Evolutionary conservation across 2,329 filamentous ascomycete species (phyloP).

Genomic region (Pestalotiopsis sp.): DNA sequence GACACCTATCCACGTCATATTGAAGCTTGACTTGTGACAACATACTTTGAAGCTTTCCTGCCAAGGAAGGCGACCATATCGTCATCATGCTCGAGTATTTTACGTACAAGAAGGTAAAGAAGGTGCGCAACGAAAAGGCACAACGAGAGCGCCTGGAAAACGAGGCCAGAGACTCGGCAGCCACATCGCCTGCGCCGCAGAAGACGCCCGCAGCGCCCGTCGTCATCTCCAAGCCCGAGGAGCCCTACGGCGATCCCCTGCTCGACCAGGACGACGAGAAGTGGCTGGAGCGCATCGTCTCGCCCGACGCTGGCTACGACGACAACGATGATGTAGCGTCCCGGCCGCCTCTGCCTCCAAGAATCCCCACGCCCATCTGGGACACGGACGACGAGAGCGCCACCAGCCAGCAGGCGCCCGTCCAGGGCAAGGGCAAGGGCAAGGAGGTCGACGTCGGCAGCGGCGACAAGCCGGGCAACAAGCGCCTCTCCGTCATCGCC

Average conservation of each 20-base stretch:
- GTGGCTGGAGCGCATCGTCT: constrained; percentile 60
- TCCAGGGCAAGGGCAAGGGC: constrained; percentile 29
- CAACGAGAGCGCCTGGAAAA: constrained; percentile 28
- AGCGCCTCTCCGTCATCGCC: constrained; percentile 43
- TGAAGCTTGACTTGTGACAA: not conserved
- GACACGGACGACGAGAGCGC: constrained; percentile 44
- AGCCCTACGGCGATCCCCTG: constrained; percentile 42
- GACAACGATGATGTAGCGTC: constrained; percentile 44
- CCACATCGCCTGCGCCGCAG: constrained; percentile 11
- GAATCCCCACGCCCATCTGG: constrained; percentile 53
- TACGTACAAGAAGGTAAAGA: constrained; percentile 64
- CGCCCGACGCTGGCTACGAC: constrained; percentile 26
- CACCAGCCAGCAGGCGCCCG: constrained; percentile 23
- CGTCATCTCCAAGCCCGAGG: constrained; percentile 30
- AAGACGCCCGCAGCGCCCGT: constrained; percentile 23
- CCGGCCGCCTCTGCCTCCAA: constrained; percentile 59
- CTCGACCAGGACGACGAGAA: constrained; percentile 59
- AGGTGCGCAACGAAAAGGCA: constrained; percentile 55
- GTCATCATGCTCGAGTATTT: constrained; percentile 65
- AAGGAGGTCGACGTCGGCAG: constrained; percentile 29
- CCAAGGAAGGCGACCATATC: constrained; percentile 9
- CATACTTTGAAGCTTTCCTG: not conserved
- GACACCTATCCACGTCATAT: not conserved
- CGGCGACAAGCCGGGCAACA: constrained; percentile 38
- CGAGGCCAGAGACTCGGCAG: constrained; percentile 13